Evolutionary conservation across 1,284 basidiomycete genomes (phyloP).

Genomic region (Trametes polyzona): DNA sequence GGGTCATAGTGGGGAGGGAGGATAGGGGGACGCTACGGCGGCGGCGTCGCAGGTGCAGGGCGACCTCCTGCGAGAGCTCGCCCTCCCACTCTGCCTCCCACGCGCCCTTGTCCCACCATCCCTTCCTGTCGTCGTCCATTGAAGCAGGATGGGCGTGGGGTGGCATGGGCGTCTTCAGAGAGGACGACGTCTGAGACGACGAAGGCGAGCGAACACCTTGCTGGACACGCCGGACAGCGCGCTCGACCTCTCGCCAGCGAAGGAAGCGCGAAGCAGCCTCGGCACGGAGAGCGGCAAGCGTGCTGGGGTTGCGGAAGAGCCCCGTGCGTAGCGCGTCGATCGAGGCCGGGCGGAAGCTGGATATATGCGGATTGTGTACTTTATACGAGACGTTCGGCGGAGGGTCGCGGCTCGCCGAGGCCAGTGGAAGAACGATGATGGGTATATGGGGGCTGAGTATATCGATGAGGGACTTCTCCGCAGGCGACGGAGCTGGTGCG

Average conservation of each 20-base stretch:
- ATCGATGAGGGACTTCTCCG: conserved; percentile 53
- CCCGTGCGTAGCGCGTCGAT: conserved; percentile 55
- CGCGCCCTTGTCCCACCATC: conserved; percentile 54
- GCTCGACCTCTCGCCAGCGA: conserved; percentile 69
- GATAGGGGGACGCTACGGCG: conserved; percentile 10
- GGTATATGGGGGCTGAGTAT: conserved; percentile 59
- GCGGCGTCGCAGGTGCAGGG: conserved; percentile 34
- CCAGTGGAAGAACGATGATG: conserved; percentile 53
- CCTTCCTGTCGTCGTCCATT: conserved; percentile 1
- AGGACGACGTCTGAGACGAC: not conserved
- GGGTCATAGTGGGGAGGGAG: not conserved
- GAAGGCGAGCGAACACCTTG: conserved; percentile 12
- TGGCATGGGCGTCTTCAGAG: not conserved
- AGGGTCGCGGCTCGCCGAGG: not conserved
- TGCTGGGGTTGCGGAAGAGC: conserved; percentile 64
- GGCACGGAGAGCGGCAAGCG: conserved; percentile 53
- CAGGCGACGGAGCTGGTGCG: conserved; percentile 34
- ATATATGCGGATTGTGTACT: conserved; percentile 41
- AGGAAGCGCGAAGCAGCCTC: conserved; percentile 73
- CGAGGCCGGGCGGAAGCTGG: conserved; percentile 56
- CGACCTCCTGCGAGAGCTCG: conserved; percentile 60
- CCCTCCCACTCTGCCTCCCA: conserved; percentile 70
- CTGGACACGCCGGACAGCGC: conserved; percentile 41
- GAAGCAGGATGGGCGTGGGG: not conserved
- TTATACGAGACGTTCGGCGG: conserved; percentile 3